Evolutionary conservation across 352 stramenopile species (phyloP), one percentile per base, ranked within the genome.

Genomic region (Blastocystis sp.): DNA sequence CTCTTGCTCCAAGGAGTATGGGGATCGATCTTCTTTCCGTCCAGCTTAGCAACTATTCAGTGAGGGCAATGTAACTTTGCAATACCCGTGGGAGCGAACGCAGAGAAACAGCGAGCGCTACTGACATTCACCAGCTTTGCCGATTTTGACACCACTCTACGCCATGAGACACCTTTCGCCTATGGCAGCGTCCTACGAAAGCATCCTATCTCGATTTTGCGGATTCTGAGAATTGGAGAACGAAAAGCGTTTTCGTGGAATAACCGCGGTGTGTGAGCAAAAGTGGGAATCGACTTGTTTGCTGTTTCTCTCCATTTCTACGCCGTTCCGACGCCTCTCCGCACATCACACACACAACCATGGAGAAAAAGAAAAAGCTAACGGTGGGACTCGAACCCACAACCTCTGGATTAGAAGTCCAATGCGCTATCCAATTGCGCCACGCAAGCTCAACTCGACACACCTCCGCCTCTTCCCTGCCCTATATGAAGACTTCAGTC

Each of bases 1-100:
- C 79, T 89, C 79, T 89, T 89, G 79, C 79, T 89, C 61, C 37
- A 80, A 19, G 79, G 79, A 89, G 79, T 89, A 89, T 89, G 62
- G 45, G 79, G 79, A 89, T 89, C 79, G 31, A 89, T 89, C 67
- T 89, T 89, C 60, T 61, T 80, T 80, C 79, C 79, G 26, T 89
- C 79, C 1, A 80, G 67, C 41, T 70, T 61, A 33, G 51, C 79
- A 79, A 65, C 79, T 89, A 79, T 24, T 31, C 21, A n/a, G 21
- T 67, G 50, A 35, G 31, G 2, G 31, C 29, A 3, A 3, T 37
- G 10, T 24, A 33, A 13, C 16, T 31, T 12, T 3, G 50, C 29
- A 16, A 67, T 69, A 85, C 74, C 74, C 3, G 74, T 85, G 10
- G 74, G 74, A 55, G 74, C 74, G 70, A 85, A 85, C 35, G 74